These are phyloP conservation scores for Citrus medica DNA, from an alignment of 345 rosid species.

Conservation along the genomic window DNA sequence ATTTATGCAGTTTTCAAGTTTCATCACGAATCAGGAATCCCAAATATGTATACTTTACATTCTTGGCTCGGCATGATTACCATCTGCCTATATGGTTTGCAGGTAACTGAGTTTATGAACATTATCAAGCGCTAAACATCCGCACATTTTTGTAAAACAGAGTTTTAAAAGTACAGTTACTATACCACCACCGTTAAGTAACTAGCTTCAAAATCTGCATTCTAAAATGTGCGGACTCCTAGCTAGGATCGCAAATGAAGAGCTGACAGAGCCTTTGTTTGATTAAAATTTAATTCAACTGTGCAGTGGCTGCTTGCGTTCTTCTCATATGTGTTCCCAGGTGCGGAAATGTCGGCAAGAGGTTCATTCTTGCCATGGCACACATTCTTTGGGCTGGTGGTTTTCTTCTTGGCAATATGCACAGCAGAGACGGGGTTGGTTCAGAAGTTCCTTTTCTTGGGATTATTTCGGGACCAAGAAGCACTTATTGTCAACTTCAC, in stretches of 20 bases:
- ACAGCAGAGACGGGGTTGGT: slow-evolving; percentile 44
- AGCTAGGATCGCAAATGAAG: background rate
- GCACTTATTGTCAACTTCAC: slow-evolving; percentile 48
- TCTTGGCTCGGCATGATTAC: slow-evolving; percentile 57
- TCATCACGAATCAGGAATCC: slow-evolving; percentile 21
- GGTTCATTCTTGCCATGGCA: slow-evolving; percentile 48
- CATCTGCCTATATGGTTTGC: slow-evolving; percentile 42
- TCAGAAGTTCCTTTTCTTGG: slow-evolving; percentile 16
- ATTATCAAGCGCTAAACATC: background rate
- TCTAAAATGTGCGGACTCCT: too few species aligned
- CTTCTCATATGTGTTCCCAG: slow-evolving; percentile 43
- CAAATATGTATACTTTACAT: slow-evolving; percentile 37
- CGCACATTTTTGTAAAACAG: too few species aligned
- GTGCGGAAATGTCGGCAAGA: slow-evolving; percentile 27
- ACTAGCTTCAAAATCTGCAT: too few species aligned
- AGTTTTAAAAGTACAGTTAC: too few species aligned
- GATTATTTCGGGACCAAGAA: slow-evolving; percentile 22
- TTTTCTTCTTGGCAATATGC: slow-evolving; percentile 41
- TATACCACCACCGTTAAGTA: too few species aligned
- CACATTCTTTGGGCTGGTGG: slow-evolving; percentile 30
- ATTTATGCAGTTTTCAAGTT: slow-evolving; percentile 38
- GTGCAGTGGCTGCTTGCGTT: slow-evolving; percentile 43
- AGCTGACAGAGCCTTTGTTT: too few species aligned
- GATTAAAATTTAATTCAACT: too few species aligned
- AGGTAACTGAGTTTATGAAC: slow-evolving; percentile 22